Percentiles rank a stretch among this genome's conserved stretches.
Conservation (phyloP, 2,329 filamentous ascomycete species). For the Arthrobotrys sphaeroides region DNA sequence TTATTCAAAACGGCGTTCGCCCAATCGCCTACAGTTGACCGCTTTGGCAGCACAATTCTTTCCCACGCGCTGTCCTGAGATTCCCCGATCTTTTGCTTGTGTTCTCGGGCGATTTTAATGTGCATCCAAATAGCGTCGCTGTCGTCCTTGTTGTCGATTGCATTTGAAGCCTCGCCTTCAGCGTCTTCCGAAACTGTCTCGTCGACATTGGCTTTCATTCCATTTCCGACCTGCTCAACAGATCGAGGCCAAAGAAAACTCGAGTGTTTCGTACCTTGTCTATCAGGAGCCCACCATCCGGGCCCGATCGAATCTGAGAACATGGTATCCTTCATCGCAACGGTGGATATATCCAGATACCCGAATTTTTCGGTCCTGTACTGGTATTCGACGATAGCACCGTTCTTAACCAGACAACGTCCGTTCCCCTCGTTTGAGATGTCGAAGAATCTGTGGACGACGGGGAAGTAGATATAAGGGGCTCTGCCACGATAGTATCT, state of each 20-base stretch:
- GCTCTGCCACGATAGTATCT: slow-evolving; percentile 1
- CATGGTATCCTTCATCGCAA: background rate
- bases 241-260: background rate
- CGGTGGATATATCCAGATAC: background rate
- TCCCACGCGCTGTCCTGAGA: background rate
- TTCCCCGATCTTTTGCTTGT: background rate
- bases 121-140: background rate
- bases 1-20: background rate
- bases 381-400: background rate
- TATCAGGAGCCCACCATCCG: background rate
- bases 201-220: too few relatives aligned
- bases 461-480: background rate
- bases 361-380: background rate
- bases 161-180: background rate
- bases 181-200: background rate
- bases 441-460: slow-evolving; percentile 5
- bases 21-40: background rate
- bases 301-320: background rate
- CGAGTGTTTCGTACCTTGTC: background rate
- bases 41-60: background rate
- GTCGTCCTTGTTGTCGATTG: background rate
- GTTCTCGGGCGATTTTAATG: background rate
- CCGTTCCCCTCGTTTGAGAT: background rate
- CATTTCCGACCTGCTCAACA: background rate
- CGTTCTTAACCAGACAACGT: background rate